Conservation (phyloP, 2,329 filamentous ascomycete species). For the Alternaria arborescens region DNA sequence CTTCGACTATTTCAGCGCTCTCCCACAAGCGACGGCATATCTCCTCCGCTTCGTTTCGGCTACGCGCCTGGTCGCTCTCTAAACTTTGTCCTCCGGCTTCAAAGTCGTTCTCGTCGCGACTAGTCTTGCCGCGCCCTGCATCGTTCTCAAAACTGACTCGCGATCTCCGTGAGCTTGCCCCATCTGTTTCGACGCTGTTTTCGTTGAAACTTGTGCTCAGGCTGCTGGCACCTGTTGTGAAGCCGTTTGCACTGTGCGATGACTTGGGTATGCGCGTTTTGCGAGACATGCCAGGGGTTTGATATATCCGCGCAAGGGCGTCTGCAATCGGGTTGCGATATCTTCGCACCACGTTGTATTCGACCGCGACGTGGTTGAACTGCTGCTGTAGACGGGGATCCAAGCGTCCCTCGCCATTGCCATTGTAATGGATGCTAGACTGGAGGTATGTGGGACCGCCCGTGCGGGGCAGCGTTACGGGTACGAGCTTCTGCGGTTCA, state of each 20-base stretch:
- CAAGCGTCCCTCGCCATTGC: slow-evolving; percentile 51
- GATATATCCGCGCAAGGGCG: slow-evolving; percentile 64
- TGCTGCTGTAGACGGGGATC: slow-evolving; percentile 72
- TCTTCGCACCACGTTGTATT: slow-evolving; percentile 76
- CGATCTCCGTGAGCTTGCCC: slow-evolving; percentile 33
- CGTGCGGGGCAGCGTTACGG: slow-evolving; percentile 49
- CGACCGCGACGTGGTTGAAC: slow-evolving; percentile 74
- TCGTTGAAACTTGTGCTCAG: slow-evolving; percentile 45
- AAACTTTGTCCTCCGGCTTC: slow-evolving; percentile 39
- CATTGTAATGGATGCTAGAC: slow-evolving; percentile 48
- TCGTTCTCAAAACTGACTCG: slow-evolving; percentile 43
- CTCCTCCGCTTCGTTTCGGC: slow-evolving; percentile 49
- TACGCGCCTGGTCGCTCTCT: slow-evolving; percentile 37
- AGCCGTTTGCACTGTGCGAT: slow-evolving; percentile 35
- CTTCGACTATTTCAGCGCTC: slow-evolving; percentile 47
- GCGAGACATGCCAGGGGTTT: slow-evolving; percentile 58
- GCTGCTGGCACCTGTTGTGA: slow-evolving; percentile 38
- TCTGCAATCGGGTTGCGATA: slow-evolving; percentile 75
- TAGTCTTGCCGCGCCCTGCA: slow-evolving; percentile 19
- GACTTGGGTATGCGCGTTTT: slow-evolving; percentile 33
- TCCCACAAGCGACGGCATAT: slow-evolving; percentile 54
- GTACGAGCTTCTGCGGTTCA: slow-evolving; percentile 65
- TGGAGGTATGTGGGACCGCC: slow-evolving; percentile 46
- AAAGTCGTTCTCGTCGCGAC: slow-evolving; percentile 34
- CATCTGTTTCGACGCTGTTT: slow-evolving; percentile 37